A percentile compares a stretch with the other conserved stretches of the same genome.
These are phyloP conservation scores for Acacia concinna DNA, from an alignment of 331 rosid species.

Conservation along the genomic window DNA sequence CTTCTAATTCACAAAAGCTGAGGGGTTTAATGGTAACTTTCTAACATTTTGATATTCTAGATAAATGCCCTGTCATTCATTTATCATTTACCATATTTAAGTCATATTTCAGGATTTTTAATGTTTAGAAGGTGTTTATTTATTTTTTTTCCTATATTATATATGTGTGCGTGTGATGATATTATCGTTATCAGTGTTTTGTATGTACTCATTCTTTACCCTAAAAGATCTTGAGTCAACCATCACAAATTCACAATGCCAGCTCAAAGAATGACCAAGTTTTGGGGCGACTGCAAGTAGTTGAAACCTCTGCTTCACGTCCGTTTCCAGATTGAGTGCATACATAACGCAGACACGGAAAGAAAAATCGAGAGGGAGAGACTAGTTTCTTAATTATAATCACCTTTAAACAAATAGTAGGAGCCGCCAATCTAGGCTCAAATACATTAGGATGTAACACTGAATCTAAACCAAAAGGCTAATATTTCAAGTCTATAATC, in stretches of 20 bases:
- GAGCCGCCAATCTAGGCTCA: neutral
- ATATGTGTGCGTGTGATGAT: no score
- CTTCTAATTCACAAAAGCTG: no score
- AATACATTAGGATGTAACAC: conserved; percentile 5
- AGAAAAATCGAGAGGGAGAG: neutral
- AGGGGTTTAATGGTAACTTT: no score
- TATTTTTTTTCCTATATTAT: no score
- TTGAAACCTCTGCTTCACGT: neutral
- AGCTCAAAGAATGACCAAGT: neutral
- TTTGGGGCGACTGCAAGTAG: neutral
- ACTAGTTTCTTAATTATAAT: neutral
- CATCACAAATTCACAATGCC: neutral
- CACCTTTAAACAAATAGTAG: neutral
- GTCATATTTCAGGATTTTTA: no score
- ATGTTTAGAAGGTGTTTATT: no score
- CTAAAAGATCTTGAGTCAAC: neutral
- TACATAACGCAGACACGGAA: neutral
- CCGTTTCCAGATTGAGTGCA: neutral
- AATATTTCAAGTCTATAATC: conserved; percentile 15
- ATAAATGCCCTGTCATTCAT: no score
- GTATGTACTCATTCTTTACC: neutral
- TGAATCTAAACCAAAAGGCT: neutral
- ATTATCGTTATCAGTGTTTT: no score
- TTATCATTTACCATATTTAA: no score
- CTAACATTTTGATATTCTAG: no score